These are phyloP conservation scores for Arxiozyma heterogenica DNA, from an alignment of 1,139 yeast species.

Conservation along the genomic window DNA sequence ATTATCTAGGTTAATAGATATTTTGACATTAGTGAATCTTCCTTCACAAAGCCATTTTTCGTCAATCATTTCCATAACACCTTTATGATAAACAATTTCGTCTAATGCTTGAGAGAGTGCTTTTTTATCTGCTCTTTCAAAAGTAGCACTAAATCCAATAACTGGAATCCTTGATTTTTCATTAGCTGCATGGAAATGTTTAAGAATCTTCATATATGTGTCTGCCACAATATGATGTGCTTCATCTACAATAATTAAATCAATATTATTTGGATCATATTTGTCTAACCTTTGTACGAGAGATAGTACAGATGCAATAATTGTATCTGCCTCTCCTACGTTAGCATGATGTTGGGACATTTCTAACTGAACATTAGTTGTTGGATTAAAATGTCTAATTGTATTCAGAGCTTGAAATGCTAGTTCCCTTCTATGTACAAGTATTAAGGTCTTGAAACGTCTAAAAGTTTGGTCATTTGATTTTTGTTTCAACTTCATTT, in stretches of 20 bases:
- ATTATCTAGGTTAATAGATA: slow-evolving; percentile 30
- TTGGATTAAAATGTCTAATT: slow-evolving; percentile 43
- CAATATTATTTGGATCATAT: slow-evolving; percentile 46
- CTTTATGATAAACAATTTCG: slow-evolving; percentile 63
- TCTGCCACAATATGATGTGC: slow-evolving; percentile 86
- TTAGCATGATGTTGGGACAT: slow-evolving; percentile 43
- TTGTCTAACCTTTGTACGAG: slow-evolving; percentile 46
- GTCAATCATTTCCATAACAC: slow-evolving; percentile 56
- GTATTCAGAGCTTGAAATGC: slow-evolving; percentile 59
- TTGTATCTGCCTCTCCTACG: slow-evolving; percentile 44
- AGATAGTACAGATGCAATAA: slow-evolving; percentile 73
- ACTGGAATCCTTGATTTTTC: slow-evolving; percentile 43
- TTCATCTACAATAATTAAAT: slow-evolving; percentile 77
- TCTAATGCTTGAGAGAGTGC: slow-evolving; percentile 57
- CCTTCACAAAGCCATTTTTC: slow-evolving; percentile 66
- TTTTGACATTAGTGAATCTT: slow-evolving; percentile 48
- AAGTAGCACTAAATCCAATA: slow-evolving; percentile 84
- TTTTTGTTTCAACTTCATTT: background rate
- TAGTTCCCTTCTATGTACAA: slow-evolving; percentile 78
- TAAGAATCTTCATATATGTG: slow-evolving; percentile 52
- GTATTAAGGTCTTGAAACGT: slow-evolving; percentile 40
- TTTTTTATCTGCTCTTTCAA: slow-evolving; percentile 56
- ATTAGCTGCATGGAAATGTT: slow-evolving; percentile 46
- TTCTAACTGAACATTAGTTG: slow-evolving; percentile 53
- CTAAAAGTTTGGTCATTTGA: background rate